Evolutionary conservation across 1,139 yeast species (phyloP).

Genomic region (Debaryomycetaceae sp.): DNA sequence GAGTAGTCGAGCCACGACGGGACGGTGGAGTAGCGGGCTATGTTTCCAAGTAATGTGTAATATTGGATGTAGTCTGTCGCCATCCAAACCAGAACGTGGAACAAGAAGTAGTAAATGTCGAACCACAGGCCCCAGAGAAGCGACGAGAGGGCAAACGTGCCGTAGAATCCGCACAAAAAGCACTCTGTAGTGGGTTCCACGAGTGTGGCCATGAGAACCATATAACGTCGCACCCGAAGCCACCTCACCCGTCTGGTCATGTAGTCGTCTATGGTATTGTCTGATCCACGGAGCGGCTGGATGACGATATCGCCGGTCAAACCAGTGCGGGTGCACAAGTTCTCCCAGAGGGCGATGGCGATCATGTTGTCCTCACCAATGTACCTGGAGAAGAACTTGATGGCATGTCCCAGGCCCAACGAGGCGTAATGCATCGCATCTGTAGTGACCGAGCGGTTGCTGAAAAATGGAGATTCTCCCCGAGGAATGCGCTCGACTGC

Average conservation of each 20-base stretch:
- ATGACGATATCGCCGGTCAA: slow-evolving; percentile 75
- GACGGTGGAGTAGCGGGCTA: slow-evolving; percentile 13
- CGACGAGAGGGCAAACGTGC: slow-evolving; percentile 56
- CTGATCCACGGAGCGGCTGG: slow-evolving; percentile 65
- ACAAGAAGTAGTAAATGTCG: slow-evolving; percentile 33
- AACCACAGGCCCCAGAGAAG: slow-evolving; percentile 36
- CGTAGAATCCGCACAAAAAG: slow-evolving; percentile 62
- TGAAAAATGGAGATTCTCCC: slow-evolving; percentile 26
- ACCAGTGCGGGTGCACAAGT: slow-evolving; percentile 66
- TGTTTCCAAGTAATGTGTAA: slow-evolving; percentile 36
- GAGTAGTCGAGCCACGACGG: slow-evolving; percentile 29
- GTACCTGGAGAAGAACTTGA: slow-evolving; percentile 70
- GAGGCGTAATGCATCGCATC: slow-evolving; percentile 28
- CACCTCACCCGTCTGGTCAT: slow-evolving; percentile 71
- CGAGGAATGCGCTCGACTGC: slow-evolving; percentile 49
- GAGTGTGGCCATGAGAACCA: slow-evolving; percentile 83
- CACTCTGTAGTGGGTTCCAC: slow-evolving; percentile 87
- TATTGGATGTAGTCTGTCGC: slow-evolving; percentile 60
- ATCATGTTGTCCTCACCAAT: slow-evolving; percentile 95
- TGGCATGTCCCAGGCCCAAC: slow-evolving; percentile 47
- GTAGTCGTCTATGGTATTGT: slow-evolving; percentile 50
- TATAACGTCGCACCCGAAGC: slow-evolving; percentile 84
- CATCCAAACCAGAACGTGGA: slow-evolving; percentile 65
- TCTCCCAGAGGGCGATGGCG: slow-evolving; percentile 80
- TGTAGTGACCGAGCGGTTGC: slow-evolving; percentile 24